These are phyloP conservation scores for Colletotrichum brevisporum DNA, from an alignment of 2,329 filamentous ascomycete species.

Conservation along the genomic window DNA sequence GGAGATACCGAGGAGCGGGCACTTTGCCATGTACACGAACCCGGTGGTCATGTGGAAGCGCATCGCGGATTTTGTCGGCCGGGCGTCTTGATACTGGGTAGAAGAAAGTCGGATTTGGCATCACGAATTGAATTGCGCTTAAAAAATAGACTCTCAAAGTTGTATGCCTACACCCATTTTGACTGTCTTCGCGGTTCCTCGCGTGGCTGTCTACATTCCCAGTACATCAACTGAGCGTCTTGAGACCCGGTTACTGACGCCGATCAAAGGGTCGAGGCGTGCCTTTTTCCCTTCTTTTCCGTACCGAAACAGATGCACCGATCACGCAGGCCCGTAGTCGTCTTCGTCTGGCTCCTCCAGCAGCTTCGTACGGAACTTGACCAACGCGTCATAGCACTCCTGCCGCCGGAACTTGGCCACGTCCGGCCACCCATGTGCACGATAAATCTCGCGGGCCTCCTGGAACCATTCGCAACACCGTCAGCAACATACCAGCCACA, in stretches of 20 bases:
- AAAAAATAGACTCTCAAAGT: too few species aligned
- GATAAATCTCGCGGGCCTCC: constrained; percentile 7
- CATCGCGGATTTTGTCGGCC: constrained; percentile 9
- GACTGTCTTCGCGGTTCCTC: not conserved
- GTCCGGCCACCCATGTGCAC: not conserved
- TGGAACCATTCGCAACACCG: rapidly evolving
- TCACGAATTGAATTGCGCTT: too few species aligned
- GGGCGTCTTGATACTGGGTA: not conserved
- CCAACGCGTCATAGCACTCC: not conserved
- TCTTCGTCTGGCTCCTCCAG: not conserved
- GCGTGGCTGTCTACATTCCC: not conserved
- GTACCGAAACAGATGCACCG: too few species aligned
- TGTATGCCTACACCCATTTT: too few species aligned
- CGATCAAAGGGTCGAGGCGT: too few species aligned
- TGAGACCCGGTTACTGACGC: too few species aligned
- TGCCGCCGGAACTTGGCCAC: not conserved
- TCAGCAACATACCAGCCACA: not conserved
- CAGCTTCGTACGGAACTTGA: not conserved
- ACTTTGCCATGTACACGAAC: constrained; percentile 48
- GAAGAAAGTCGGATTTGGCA: too few species aligned
- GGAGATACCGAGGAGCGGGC: constrained; percentile 43
- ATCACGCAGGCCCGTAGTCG: constrained; percentile 1
- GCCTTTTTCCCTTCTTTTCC: too few species aligned
- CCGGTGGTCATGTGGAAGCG: constrained; percentile 33
- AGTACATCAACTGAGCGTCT: too few species aligned